Conservation (phyloP, 306 rosid species). For the Glycine tomentella region DNA sequence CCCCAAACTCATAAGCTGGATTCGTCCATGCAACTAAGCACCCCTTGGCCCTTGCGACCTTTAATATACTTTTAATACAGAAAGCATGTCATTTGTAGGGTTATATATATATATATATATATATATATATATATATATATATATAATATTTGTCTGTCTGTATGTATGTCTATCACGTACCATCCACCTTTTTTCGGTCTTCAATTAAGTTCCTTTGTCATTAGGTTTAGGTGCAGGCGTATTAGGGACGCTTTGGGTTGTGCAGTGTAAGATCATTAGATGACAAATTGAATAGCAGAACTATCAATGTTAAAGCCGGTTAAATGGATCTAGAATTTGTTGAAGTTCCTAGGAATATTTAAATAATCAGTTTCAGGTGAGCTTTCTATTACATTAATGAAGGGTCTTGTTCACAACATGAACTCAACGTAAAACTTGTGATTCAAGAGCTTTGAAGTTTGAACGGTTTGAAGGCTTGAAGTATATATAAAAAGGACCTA, state of each 20-base stretch:
- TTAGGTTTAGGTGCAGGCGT: not conserved
- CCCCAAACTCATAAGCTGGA: too few species aligned
- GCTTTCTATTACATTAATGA: slow-evolving; percentile 46
- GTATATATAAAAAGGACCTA: slow-evolving; percentile 29
- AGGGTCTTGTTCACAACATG: slow-evolving; percentile 6
- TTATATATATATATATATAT: not conserved
- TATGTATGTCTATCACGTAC: not conserved
- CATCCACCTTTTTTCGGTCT: too few species aligned
- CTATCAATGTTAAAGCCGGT: slow-evolving; percentile 31
- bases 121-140: too few species aligned
- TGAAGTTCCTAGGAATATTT: too few species aligned
- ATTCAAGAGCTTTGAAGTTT: slow-evolving; percentile 49
- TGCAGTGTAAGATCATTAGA: not conserved
- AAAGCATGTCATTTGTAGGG: not conserved
- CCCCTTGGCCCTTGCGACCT: too few species aligned
- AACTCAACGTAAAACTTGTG: slow-evolving; percentile 40
- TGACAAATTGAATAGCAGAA: not conserved
- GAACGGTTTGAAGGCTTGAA: slow-evolving; percentile 36
- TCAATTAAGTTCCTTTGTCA: not conserved
- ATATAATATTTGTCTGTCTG: too few species aligned
- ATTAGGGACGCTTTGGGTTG: not conserved
- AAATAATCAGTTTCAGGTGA: slow-evolving; percentile 45
- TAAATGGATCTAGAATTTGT: too few species aligned
- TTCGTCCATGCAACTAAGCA: too few species aligned
- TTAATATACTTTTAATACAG: too few species aligned